Base-by-base conservation (phyloP, 225 moss, liverwort and hornwort genomes). In the Straminergon stramineum region DNA sequence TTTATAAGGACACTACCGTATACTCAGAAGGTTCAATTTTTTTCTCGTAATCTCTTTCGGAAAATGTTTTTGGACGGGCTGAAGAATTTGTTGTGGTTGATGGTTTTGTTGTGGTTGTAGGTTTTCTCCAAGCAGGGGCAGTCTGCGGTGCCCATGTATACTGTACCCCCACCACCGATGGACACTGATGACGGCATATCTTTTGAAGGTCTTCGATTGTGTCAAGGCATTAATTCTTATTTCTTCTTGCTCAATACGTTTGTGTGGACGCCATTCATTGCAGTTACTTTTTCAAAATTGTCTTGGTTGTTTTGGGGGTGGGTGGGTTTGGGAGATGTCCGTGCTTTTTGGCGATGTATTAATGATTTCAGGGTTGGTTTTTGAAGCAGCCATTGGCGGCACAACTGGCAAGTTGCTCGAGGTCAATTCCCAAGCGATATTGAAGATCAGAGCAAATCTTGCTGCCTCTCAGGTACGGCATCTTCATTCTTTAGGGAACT, bases 121-220 rank as follows among this genome's bases (percentile, higher is more conserved):
- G 89, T 84, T 85, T 84, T 91, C 85, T 82, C 93, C 48, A 98
- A 97, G 89, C 94, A 94, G 85, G 95, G 89, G 88, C 94, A 91
- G 70, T 93, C 89, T 66, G 93, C 41, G 86, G 93, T 92, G 31
- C 93, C 93, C 64, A 92, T 93, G 94, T 95, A 97, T 85, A 94
- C 91, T 86, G 92, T 94, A 62, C 96, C 95, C 32, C 93, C 95
- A 73, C 93, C 95, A 55, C 94, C 93, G 51, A 92, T 94, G 67
- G 96, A 97, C 83, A 96, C 92, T 53, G 97, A 98, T 61, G 98
- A 98, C 89, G 98, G 97, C 90, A 98, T 98, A 90, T 95, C 98
- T 85, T 96, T 95, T 91, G 98, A 98, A 91, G 98, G 98, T 98
- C 92, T 93, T 91, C 91, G 91, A 89, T 93, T 91, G 89, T 93